A percentile compares a stretch with the other conserved stretches of the same genome.
Conservation (phyloP, 176 grass and related monocot species). For the Melocanna baccifera region DNA sequence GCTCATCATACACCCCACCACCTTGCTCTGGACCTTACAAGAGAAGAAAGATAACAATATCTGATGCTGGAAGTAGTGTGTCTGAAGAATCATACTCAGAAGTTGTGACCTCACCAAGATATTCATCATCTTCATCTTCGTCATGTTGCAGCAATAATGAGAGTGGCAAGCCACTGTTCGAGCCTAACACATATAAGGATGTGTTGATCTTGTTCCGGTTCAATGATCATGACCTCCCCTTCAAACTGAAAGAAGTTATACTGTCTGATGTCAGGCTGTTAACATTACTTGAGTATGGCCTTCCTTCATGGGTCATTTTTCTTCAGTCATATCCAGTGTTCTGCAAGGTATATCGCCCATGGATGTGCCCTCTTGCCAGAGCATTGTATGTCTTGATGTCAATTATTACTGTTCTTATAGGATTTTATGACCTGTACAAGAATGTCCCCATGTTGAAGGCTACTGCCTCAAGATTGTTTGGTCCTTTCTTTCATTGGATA, state of each 20-base stretch:
- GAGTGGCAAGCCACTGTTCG: constrained; percentile 19
- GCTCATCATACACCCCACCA: constrained; percentile 51
- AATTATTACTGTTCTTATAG: constrained; percentile 84
- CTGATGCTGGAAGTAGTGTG: constrained; percentile 26
- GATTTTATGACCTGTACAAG: constrained; percentile 99
- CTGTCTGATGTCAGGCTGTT: constrained; percentile 80
- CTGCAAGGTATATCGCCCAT: constrained; percentile 92
- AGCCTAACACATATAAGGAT: constrained; percentile 70
- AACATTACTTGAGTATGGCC: constrained; percentile 86
- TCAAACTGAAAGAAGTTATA: constrained; percentile 78
- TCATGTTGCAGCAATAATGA: constrained; percentile 51
- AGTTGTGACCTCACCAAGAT: constrained; percentile 67
- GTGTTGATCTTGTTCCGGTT: constrained; percentile 90
- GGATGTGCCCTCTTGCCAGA: constrained; percentile 96
- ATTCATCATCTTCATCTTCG: constrained; percentile 46
- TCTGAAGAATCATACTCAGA: constrained; percentile 69
- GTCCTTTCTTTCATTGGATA: constrained; percentile 97
- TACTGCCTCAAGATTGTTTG: constrained; percentile 89
- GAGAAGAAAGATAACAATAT: constrained; percentile 74
- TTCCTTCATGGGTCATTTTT: constrained; percentile 98
- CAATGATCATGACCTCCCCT: constrained; percentile 75
- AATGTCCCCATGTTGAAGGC: constrained; percentile 95
- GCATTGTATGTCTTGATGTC: constrained; percentile 88
- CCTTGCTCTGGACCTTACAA: constrained; percentile 82
- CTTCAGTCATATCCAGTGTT: constrained; percentile 95